A percentile compares a stretch with the other conserved stretches of the same genome.
These are phyloP conservation scores for Strobilomyces echinocephalus DNA, from an alignment of 768 basidiomycete genomes.

Conservation along the genomic window DNA sequence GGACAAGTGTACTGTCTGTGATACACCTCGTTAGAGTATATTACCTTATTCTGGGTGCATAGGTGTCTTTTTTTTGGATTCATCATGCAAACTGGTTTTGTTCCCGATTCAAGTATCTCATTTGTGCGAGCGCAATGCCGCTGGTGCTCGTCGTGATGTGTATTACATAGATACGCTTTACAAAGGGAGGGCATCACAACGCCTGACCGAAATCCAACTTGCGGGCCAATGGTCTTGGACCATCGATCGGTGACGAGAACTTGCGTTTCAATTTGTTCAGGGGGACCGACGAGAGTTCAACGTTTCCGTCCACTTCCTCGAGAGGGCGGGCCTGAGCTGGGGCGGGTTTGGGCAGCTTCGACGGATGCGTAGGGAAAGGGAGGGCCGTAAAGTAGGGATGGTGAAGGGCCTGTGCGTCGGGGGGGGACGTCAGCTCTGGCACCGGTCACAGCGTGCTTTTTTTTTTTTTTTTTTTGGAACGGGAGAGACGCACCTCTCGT, in stretches of 20 bases:
- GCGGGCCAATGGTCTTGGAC: slow-evolving; percentile 58
- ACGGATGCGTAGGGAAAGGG: slow-evolving; percentile 84
- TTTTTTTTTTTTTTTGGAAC: neutral
- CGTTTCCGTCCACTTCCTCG: slow-evolving; percentile 76
- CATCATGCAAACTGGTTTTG: slow-evolving; percentile 1
- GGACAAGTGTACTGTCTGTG: slow-evolving; percentile 50
- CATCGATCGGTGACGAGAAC: slow-evolving; percentile 50
- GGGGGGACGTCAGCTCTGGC: neutral
- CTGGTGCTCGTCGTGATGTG: slow-evolving; percentile 5
- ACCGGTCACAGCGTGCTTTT: neutral
- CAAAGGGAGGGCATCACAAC: slow-evolving; percentile 1
- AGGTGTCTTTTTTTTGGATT: slow-evolving; percentile 12
- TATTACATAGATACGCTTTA: neutral
- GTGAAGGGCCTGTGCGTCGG: slow-evolving; percentile 57
- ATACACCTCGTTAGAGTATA: slow-evolving; percentile 34
- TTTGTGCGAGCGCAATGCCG: neutral
- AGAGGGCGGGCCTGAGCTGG: slow-evolving; percentile 51
- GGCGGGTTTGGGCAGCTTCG: slow-evolving; percentile 75
- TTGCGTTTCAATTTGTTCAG: slow-evolving; percentile 67
- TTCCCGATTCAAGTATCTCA: neutral
- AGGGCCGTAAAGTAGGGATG: slow-evolving; percentile 86
- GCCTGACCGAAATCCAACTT: slow-evolving; percentile 65
- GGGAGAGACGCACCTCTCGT: slow-evolving; percentile 52
- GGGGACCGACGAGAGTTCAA: slow-evolving; percentile 43
- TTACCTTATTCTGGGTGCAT: slow-evolving; percentile 6